Evolutionary conservation across 257 asterid species (phyloP), one percentile per base, ranked within the genome.

Genomic region (Paulownia fortunei): DNA sequence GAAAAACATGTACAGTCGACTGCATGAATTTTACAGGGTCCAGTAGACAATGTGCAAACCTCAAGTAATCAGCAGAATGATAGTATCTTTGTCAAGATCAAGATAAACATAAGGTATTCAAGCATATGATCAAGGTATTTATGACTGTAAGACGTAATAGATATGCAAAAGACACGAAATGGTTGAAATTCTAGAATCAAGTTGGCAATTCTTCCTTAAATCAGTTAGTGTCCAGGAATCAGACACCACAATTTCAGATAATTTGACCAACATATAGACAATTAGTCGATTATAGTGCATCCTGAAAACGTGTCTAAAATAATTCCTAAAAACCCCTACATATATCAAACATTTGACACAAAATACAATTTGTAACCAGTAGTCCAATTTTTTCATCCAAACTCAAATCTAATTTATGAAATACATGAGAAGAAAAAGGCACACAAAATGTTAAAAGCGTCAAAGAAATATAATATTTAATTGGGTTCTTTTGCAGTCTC

Each of bases 311-410:
- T 68, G 12, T 30, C 30, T 18, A n/a, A 39, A 15, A 61, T 3
- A 69, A 42, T 16, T 26, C 44, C 26, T 23, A 54, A 54, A 63
- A 69, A 18, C 47, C 18, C 21, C 26, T 30, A n/a, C 44, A 52
- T 47, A n/a, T 76, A 18, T 42, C 72, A 68, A 59, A 19, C 72
- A 71, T 24, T 11, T 44, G 5, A 55, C 63, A 23, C 72, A 6
- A 19, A 19, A 8, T 23, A 5, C 66, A 60, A 30, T 18, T 13
- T 34, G 30, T 3, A 6, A 21, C 11, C 76, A 58, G 5, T 3
- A 37, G 2, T 26, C 64, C 36, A 47, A 39, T 39, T 32, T n/a
- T 12, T 12, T 46, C 71, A 64, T 72, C 58, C 60, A 72, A 69
- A 64, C 16, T 60, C 60, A 44, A 61, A 36, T 26, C 69, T 15